Percentiles rank a stretch among this genome's conserved stretches.
phyloP scores from a whole-genome alignment of 2,329 filamentous ascomycete genomes.

The Xylariomycetidae sp. region DNA sequence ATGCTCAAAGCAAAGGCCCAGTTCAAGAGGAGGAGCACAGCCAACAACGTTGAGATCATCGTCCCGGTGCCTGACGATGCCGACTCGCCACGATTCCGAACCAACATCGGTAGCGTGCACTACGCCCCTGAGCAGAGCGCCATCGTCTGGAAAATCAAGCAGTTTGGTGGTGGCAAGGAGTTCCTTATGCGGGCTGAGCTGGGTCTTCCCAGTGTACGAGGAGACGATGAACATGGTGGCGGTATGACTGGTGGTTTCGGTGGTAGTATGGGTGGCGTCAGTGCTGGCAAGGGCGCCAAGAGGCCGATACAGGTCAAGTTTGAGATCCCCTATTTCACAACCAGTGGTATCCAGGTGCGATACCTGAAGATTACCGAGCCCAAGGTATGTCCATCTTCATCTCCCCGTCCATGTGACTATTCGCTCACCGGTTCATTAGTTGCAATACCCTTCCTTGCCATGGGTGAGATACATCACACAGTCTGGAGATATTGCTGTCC shows the following conservation, averaged over 20 bases:
- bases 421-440: constrained; percentile 39
- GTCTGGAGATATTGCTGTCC: constrained; percentile 91
- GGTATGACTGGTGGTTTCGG: constrained; percentile 98
- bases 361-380: constrained; percentile 99
- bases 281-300: constrained; percentile 80
- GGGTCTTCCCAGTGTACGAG: constrained; percentile 86
- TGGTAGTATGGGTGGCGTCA: constrained; percentile 89
- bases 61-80: constrained; percentile 97
- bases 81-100: constrained; percentile 91
- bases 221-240: constrained; percentile 90
- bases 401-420: neutral
- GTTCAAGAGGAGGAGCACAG: constrained; percentile 95
- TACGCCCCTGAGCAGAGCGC: constrained; percentile 96
- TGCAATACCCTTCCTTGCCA: constrained; percentile 95
- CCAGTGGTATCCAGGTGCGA: constrained; percentile 94
- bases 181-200: constrained; percentile 98
- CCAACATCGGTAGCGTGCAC: constrained; percentile 94
- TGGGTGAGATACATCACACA: constrained; percentile 99
- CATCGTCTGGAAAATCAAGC: constrained; percentile 99
- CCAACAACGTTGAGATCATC: constrained; percentile 97
- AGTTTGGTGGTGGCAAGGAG: constrained; percentile 97
- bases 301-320: constrained; percentile 98
- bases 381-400: constrained; percentile 61
- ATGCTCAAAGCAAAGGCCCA: constrained; percentile 98
- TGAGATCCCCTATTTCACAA: constrained; percentile 99